phyloP scores from a whole-genome alignment of 2,329 filamentous ascomycete species.

The Cladobotryum protrusum region DNA sequence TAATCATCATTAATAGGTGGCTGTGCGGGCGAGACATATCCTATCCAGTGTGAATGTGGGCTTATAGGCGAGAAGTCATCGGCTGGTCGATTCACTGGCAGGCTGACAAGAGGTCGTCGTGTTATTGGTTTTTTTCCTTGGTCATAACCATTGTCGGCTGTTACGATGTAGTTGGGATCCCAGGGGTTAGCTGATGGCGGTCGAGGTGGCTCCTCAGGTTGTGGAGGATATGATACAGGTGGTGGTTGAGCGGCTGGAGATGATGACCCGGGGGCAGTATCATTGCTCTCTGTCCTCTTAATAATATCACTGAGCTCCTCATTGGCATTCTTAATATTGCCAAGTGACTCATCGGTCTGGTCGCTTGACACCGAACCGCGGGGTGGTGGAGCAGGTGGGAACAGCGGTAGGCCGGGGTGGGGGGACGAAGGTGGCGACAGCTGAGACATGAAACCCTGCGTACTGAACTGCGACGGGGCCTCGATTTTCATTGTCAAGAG shows the following conservation, averaged over 20 bases:
- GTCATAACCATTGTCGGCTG: slow-evolving; percentile 15
- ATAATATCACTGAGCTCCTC: slow-evolving; percentile 21
- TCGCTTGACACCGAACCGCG: slow-evolving; percentile 20
- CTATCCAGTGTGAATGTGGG: not conserved
- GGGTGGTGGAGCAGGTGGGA: slow-evolving; percentile 7
- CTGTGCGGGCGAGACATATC: slow-evolving; percentile 1
- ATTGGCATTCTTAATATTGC: slow-evolving; percentile 22
- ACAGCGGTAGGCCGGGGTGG: slow-evolving; percentile 9
- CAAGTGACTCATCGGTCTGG: slow-evolving; percentile 13
- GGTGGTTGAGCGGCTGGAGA: too few relatives aligned
- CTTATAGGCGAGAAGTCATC: not conserved
- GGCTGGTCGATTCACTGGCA: not conserved
- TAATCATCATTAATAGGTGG: not conserved
- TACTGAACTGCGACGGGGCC: slow-evolving; percentile 20
- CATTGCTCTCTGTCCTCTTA: not conserved
- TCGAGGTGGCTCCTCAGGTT: slow-evolving; percentile 19
- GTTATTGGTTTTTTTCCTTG: slow-evolving; percentile 16
- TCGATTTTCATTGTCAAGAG: slow-evolving; percentile 50
- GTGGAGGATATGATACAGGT: too few relatives aligned
- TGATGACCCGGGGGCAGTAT: not conserved
- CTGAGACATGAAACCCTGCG: slow-evolving; percentile 21
- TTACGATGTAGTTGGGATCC: slow-evolving; percentile 27
- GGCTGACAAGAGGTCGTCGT: slow-evolving; percentile 14
- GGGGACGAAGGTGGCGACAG: slow-evolving; percentile 23
- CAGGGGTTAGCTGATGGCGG: slow-evolving; percentile 39